Evolutionary conservation across 306 rosid genomes (phyloP).

Genomic region (Cercis canadensis): DNA sequence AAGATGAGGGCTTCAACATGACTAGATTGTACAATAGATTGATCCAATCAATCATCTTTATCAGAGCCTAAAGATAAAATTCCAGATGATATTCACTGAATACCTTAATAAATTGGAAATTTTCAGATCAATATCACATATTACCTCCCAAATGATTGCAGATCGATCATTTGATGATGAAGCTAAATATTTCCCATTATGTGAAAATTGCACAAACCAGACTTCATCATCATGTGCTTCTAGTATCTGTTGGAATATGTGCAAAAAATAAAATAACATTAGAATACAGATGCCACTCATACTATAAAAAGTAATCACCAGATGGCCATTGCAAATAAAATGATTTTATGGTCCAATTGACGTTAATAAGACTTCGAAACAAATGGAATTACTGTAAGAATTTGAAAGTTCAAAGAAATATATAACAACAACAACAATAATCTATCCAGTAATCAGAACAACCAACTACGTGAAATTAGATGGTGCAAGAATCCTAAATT

Average conservation of each 20-base stretch:
- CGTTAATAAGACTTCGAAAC: background rate
- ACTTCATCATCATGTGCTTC: conserved; percentile 87
- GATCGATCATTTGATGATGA: conserved; percentile 88
- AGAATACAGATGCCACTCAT: conserved; percentile 25
- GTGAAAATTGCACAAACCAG: conserved; percentile 95
- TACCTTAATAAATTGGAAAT: background rate
- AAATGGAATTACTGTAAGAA: background rate
- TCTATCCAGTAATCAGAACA: no score
- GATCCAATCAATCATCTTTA: no score
- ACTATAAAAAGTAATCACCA: conserved; percentile 26
- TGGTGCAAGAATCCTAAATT: no score
- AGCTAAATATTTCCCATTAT: conserved; percentile 87
- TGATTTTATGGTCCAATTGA: background rate
- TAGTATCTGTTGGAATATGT: conserved; percentile 58
- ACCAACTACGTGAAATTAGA: no score
- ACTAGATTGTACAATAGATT: no score
- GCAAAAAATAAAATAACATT: conserved; percentile 35
- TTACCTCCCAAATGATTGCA: conserved; percentile 98
- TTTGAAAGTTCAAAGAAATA: background rate
- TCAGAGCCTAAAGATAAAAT: no score
- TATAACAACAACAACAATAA: background rate
- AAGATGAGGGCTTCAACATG: no score
- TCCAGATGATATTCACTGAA: no score
- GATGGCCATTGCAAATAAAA: conserved; percentile 13
- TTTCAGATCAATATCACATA: conserved; percentile 25